phyloP scores from a whole-genome alignment of 2,329 filamentous ascomycete genomes.

The Drechslera avenae region DNA sequence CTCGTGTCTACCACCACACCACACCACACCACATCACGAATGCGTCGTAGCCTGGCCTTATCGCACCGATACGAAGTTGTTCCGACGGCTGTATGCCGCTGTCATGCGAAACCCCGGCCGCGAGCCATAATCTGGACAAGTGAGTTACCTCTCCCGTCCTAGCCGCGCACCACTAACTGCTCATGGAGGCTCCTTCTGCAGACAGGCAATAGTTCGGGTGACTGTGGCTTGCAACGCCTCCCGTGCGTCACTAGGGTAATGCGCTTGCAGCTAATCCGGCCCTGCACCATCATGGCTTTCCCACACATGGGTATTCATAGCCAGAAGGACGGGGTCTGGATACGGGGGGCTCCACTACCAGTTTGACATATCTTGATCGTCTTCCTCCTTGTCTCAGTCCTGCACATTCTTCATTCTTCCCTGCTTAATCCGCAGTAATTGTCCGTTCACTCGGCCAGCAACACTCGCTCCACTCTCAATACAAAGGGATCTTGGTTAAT shows the following conservation, averaged over 20 bases:
- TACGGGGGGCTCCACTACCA: constrained; percentile 9
- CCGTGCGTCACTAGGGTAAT: neutral
- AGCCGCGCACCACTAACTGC: constrained; percentile 2
- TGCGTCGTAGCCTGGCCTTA: neutral
- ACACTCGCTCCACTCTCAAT: constrained; percentile 4
- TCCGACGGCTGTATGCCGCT: constrained; percentile 3
- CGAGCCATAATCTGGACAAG: constrained; percentile 4
- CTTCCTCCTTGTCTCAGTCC: constrained; percentile 2
- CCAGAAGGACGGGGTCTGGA: neutral
- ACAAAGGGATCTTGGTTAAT: constrained; percentile 3
- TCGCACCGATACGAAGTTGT: constrained; percentile 9
- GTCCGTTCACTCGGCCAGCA: constrained; percentile 8
- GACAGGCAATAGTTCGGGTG: constrained; percentile 10
- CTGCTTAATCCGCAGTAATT: constrained; percentile 4
- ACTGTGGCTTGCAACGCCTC: neutral
- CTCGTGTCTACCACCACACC: no score
- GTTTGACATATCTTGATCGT: constrained; percentile 9
- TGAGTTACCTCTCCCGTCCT: constrained; percentile 7
- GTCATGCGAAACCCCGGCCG: constrained; percentile 3
- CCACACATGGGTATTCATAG: constrained; percentile 3
- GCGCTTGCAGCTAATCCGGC: constrained; percentile 7
- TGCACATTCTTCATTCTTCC: neutral
- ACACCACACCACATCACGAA: no score
- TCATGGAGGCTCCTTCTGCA: constrained; percentile 2
- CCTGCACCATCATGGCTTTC: neutral